Evolutionary conservation across 2,329 filamentous ascomycete genomes (phyloP).

Genomic region (Hawksworthiomyces lignivorus): DNA sequence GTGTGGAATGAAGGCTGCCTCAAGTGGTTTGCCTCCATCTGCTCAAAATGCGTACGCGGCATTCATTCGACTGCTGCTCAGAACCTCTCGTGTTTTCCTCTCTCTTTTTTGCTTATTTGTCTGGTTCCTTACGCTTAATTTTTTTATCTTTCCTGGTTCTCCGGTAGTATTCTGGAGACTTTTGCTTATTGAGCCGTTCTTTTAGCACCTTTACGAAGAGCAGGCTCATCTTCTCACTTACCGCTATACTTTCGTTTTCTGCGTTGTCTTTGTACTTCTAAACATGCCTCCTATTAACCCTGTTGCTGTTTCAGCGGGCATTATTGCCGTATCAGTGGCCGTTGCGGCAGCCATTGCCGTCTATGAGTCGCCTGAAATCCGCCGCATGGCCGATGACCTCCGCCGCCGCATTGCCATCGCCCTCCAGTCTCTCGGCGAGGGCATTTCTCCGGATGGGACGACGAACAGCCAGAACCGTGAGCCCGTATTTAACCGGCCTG

Average conservation of each 20-base stretch:
- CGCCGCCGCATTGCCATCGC: slow-evolving; percentile 54
- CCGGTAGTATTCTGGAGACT: too few species aligned
- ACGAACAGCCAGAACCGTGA: slow-evolving; percentile 27
- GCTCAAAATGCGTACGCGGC: too few species aligned
- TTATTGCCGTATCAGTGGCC: slow-evolving; percentile 49
- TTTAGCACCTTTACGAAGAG: too few species aligned
- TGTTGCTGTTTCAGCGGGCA: slow-evolving; percentile 47
- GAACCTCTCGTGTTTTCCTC: too few species aligned
- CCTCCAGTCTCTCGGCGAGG: slow-evolving; percentile 51
- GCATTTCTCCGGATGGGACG: slow-evolving; percentile 34
- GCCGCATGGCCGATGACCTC: slow-evolving; percentile 53
- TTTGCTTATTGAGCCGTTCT: too few species aligned
- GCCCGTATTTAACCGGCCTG: slow-evolving; percentile 57
- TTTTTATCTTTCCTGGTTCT: too few species aligned
- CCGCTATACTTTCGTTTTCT: too few species aligned
- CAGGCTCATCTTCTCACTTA: too few species aligned
- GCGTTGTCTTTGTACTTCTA: background rate
- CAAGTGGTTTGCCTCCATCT: background rate
- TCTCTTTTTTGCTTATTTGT: too few species aligned
- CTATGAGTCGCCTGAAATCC: slow-evolving; percentile 57
- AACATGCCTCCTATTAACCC: slow-evolving; percentile 51
- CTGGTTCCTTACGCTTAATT: too few species aligned
- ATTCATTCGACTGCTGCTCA: too few species aligned
- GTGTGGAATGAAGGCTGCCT: slow-evolving; percentile 2
- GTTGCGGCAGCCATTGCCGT: slow-evolving; percentile 52